phyloP scores from a whole-genome alignment of 75 land plant genomes.

The Chamaecyparis obtusa region DNA sequence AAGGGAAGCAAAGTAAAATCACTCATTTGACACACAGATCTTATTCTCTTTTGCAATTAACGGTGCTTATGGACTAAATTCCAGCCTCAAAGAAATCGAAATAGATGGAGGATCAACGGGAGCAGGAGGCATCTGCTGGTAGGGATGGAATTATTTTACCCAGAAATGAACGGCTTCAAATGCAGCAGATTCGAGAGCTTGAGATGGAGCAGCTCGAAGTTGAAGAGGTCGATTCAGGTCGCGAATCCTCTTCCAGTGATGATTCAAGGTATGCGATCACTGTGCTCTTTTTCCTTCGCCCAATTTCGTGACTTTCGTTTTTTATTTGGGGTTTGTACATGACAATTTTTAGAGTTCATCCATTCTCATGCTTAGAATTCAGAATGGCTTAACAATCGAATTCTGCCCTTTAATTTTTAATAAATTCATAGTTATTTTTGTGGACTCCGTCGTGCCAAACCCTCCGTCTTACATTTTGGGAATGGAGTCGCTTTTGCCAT shows the following conservation, averaged over 20 bases:
- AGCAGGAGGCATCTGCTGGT: neutral
- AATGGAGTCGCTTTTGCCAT: neutral
- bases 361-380: neutral
- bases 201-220: conserved; percentile 81
- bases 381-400: neutral
- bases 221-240: conserved; percentile 69
- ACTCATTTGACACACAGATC: too few relatives aligned
- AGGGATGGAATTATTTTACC: neutral
- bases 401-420: neutral
- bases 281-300: neutral
- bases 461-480: neutral
- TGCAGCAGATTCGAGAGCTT: conserved; percentile 78
- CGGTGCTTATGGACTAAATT: neutral
- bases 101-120: neutral
- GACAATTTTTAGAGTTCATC: neutral
- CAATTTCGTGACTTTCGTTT: neutral
- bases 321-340: neutral
- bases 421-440: neutral
- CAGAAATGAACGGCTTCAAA: conserved; percentile 54
- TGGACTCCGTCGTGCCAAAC: neutral
- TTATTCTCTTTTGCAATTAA: too few relatives aligned
- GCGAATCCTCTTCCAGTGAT: conserved; percentile 22
- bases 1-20: too few relatives aligned
- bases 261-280: conserved; percentile 13
- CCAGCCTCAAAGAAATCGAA: neutral